phyloP scores from a whole-genome alignment of 2,329 filamentous ascomycete genomes.

The Fusarium equiseti region DNA sequence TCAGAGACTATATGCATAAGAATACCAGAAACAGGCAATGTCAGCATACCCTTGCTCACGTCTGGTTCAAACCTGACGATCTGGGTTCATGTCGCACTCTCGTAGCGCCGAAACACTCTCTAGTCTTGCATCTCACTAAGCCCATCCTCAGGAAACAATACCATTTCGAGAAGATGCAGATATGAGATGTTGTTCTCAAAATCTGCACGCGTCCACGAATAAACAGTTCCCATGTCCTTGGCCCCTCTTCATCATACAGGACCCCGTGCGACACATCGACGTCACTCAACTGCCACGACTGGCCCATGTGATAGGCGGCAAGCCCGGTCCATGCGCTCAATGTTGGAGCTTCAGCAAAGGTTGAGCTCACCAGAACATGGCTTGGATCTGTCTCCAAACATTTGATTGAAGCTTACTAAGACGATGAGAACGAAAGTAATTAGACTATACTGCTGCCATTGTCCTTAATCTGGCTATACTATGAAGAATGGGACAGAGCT shows the following conservation, averaged over 20 bases:
- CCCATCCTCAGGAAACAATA: background rate
- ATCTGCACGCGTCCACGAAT: constrained; percentile 13
- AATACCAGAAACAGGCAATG: background rate
- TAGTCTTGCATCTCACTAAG: background rate
- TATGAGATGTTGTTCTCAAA: constrained; percentile 8
- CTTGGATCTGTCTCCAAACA: background rate
- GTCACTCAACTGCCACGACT: constrained; percentile 33
- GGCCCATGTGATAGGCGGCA: constrained; percentile 40
- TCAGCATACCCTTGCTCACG: background rate
- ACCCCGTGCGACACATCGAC: constrained; percentile 31
- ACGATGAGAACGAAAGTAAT: background rate
- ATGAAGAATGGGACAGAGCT: background rate
- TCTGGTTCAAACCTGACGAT: background rate
- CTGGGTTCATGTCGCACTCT: background rate
- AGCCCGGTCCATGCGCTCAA: constrained; percentile 30
- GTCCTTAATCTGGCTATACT: background rate
- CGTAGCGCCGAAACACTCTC: background rate
- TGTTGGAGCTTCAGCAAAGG: constrained; percentile 20
- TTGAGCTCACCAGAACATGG: background rate
- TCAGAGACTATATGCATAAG: background rate
- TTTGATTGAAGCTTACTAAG: background rate
- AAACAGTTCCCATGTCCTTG: constrained; percentile 1
- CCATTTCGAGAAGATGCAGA: constrained; percentile 9
- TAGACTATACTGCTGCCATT: background rate
- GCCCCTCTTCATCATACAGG: constrained; percentile 16